These are phyloP conservation scores for Phytophthora meadii DNA, from an alignment of 352 stramenopile species.

Conservation along the genomic window DNA sequence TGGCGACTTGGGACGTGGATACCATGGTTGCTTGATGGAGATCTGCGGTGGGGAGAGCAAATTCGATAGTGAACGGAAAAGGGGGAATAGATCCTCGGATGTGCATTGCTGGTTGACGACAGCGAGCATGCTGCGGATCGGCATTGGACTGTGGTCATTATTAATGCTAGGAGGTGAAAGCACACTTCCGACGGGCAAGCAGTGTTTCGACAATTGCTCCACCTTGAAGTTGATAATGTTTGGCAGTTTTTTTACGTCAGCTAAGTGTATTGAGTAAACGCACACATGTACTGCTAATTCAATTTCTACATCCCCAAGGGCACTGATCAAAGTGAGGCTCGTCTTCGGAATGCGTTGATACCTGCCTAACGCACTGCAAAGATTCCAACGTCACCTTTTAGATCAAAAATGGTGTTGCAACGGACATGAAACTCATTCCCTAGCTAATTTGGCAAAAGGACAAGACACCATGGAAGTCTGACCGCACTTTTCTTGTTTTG, in stretches of 20 bases:
- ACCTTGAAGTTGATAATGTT: too few relatives aligned
- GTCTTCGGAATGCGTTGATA: too few relatives aligned
- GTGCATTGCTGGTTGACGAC: not conserved
- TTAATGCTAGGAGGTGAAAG: too few relatives aligned
- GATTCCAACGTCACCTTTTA: not conserved
- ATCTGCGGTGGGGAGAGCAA: slow-evolving; percentile 7
- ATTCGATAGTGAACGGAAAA: slow-evolving; percentile 21
- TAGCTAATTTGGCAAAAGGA: slow-evolving; percentile 8
- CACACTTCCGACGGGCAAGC: too few relatives aligned
- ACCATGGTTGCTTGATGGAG: slow-evolving; percentile 21
- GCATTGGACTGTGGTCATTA: too few relatives aligned
- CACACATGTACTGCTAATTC: too few relatives aligned
- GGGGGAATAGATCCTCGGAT: not conserved
- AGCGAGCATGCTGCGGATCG: not conserved
- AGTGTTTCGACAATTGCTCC: too few relatives aligned
- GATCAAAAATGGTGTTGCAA: not conserved
- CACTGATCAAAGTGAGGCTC: too few relatives aligned
- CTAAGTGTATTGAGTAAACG: too few relatives aligned
- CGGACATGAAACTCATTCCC: slow-evolving; percentile 15
- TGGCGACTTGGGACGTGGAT: slow-evolving; percentile 24
- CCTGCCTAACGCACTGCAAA: too few relatives aligned
- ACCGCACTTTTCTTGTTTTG: not conserved
- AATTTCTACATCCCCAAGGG: too few relatives aligned
- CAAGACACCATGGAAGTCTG: not conserved
- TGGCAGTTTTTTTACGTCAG: too few relatives aligned